Evolutionary conservation across 2,329 filamentous ascomycete genomes (phyloP).

Genomic region (Aureobasidium sp.): DNA sequence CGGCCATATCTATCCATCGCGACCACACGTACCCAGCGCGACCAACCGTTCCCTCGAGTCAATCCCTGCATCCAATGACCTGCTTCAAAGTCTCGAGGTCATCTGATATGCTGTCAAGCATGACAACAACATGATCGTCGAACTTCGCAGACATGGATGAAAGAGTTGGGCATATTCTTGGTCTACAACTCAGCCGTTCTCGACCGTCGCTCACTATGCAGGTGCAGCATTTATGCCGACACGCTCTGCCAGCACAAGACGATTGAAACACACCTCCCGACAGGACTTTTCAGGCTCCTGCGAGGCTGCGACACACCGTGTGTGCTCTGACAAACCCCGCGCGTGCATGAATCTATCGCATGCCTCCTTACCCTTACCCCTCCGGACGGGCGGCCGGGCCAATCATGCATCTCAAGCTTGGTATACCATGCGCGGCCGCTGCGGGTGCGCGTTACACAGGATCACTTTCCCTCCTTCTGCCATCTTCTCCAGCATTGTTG

Average conservation of each 20-base stretch:
- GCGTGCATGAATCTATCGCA: neutral
- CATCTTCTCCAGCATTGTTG: neutral
- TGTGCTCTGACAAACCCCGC: neutral
- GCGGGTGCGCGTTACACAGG: neutral
- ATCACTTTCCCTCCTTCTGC: neutral
- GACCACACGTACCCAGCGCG: neutral
- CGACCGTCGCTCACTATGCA: neutral
- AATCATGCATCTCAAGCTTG: neutral
- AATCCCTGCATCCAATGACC: neutral
- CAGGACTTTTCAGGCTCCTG: neutral
- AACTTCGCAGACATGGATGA: too few relatives aligned
- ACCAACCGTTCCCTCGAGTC: neutral
- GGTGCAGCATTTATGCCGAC: neutral
- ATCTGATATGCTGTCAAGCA: neutral
- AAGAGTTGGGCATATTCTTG: neutral
- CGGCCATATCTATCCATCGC: neutral
- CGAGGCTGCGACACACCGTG: neutral
- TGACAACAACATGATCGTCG: neutral
- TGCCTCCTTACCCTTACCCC: neutral
- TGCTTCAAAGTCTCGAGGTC: neutral
- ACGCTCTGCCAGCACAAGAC: neutral
- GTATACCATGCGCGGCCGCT: neutral
- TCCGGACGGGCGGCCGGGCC: neutral
- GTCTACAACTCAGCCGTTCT: neutral
- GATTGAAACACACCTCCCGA: neutral